Evolutionary conservation across 2,329 filamentous ascomycete species (phyloP), one percentile per base, ranked within the genome.

Genomic region (Leptographium lundbergii): DNA sequence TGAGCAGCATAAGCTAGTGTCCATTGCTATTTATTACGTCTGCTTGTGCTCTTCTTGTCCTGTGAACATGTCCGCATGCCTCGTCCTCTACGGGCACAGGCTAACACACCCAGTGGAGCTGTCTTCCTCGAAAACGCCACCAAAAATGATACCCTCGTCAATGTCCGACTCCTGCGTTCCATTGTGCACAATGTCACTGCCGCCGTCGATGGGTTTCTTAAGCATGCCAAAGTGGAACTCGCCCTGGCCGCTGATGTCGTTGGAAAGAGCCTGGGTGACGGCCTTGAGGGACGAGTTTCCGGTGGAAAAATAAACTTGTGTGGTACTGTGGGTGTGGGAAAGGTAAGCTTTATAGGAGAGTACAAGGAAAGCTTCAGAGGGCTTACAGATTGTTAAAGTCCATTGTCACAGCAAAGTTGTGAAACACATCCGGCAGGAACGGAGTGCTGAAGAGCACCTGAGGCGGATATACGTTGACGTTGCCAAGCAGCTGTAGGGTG

Each of bases 201-300:
- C 70, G 39, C 67, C 63, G 58, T 77, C 73, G 54, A 77, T 74
- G 6, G 79, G 76, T 73, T 84, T 85, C 76, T 85, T 85, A 60
- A 86, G 71, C 1, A 84, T 67, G 42, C 82, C 82, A 57, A 85
- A 77, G 67, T 86, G 82, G 68, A 77, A 84, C 67, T 85, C 81
- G 25, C 82, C 82, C 58, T 77, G 75, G 6, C 82, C 82, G 48
- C 74, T 73, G 59, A 82, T 72, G 63, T 82, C 74, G 63, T 81
- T 81, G 48, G 69, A 25, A 0, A 78, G 65, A 0, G 75, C 69
- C 22, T 71, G 68, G 0, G 75, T 80, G n/a, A 78, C 76, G 1
- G 71, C 67, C 36, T 73, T 69, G 34, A 85, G 76, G 0, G 75
- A 67, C 2, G 68, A 66, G 34, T 67, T 66, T 51, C 74, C 77